Evolutionary conservation across 1,139 yeast species (phyloP).

Genomic region (Saccharomycopsis hybrid): DNA sequence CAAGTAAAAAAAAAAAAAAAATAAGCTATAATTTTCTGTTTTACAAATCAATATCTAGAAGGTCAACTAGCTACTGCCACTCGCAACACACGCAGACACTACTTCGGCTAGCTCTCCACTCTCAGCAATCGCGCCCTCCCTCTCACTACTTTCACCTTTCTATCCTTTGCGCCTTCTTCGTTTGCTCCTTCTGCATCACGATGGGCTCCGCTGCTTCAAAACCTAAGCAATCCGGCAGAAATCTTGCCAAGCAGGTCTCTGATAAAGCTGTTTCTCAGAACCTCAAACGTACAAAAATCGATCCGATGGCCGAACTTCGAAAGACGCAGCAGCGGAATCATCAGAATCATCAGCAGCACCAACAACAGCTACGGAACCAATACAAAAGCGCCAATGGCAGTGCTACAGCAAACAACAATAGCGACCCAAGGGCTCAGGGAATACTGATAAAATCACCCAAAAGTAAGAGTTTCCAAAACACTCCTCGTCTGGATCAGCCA

Average conservation of each 20-base stretch:
- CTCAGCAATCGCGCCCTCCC: too few species aligned
- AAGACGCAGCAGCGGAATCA: slow-evolving; percentile 6
- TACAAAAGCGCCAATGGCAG: background rate
- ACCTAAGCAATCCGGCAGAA: slow-evolving; percentile 10
- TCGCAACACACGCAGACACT: too few species aligned
- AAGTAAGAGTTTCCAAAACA: background rate
- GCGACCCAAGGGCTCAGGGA: too few species aligned
- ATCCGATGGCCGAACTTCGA: slow-evolving; percentile 16
- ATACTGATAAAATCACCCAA: too few species aligned
- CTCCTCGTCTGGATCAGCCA: background rate
- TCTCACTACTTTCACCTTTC: too few species aligned
- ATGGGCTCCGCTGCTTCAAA: slow-evolving; percentile 21
- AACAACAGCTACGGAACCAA: background rate
- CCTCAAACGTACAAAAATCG: slow-evolving; percentile 13
- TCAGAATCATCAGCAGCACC: slow-evolving; percentile 2
- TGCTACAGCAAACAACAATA: background rate
- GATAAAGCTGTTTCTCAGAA: background rate
- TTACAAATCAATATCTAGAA: too few species aligned
- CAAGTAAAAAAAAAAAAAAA: too few species aligned
- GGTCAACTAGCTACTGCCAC: too few species aligned
- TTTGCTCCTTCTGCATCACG: background rate
- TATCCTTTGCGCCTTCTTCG: too few species aligned
- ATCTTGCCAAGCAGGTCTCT: slow-evolving; percentile 8
- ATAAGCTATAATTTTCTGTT: too few species aligned
- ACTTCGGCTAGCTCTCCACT: too few species aligned